These are phyloP conservation scores for Lactifluus echinatus DNA, from an alignment of 768 basidiomycete genomes.

Conservation along the genomic window DNA sequence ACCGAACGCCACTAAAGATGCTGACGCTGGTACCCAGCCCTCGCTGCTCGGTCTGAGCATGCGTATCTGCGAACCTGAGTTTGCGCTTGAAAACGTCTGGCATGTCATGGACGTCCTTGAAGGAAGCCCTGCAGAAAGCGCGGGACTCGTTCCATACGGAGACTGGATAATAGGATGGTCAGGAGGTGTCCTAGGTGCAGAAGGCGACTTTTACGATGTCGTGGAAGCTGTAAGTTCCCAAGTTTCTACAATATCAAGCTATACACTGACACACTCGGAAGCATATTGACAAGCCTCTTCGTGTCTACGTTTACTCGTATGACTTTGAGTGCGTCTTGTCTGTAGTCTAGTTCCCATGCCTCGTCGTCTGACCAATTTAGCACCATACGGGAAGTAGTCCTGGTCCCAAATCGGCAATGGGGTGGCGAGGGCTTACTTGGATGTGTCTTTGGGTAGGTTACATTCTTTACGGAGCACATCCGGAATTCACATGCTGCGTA, in stretches of 20 bases:
- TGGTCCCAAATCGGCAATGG: slow-evolving; percentile 96
- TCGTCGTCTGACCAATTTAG: slow-evolving; percentile 32
- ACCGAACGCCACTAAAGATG: slow-evolving; percentile 31
- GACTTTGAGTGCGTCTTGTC: slow-evolving; percentile 77
- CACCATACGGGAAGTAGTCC: slow-evolving; percentile 83
- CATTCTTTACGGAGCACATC: neutral
- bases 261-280: slow-evolving; percentile 26
- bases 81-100: slow-evolving; percentile 91
- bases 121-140: slow-evolving; percentile 92
- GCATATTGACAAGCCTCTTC: slow-evolving; percentile 90
- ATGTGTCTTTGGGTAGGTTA: slow-evolving; percentile 85
- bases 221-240: slow-evolving; percentile 72
- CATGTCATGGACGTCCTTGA: slow-evolving; percentile 96
- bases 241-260: neutral
- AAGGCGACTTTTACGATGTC: slow-evolving; percentile 94
- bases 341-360: neutral
- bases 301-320: slow-evolving; percentile 93
- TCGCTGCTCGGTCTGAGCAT: slow-evolving; percentile 92
- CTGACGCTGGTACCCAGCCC: slow-evolving; percentile 49
- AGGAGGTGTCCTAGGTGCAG: slow-evolving; percentile 82
- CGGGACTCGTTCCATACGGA: slow-evolving; percentile 89
- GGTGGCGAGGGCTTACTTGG: slow-evolving; percentile 93
- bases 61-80: slow-evolving; percentile 86
- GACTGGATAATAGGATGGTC: slow-evolving; percentile 86
- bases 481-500: slow-evolving; percentile 25